These are phyloP conservation scores for Maudiozyma humilis DNA, from an alignment of 1,139 yeast species.

Conservation along the genomic window DNA sequence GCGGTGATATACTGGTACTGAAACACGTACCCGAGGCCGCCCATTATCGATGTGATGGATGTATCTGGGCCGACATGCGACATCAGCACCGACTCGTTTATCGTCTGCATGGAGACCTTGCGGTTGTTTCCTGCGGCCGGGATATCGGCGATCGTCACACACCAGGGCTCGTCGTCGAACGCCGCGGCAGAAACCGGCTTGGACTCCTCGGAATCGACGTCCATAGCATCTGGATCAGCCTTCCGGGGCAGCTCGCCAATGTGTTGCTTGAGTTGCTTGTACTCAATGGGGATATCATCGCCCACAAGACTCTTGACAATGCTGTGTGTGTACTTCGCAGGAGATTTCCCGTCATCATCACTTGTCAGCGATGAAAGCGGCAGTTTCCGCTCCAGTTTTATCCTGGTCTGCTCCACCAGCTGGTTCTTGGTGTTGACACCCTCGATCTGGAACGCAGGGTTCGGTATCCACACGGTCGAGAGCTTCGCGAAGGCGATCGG, in stretches of 20 bases:
- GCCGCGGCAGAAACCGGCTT: not conserved
- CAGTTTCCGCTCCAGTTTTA: constrained; percentile 20
- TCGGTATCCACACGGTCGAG: constrained; percentile 31
- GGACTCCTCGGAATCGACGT: not conserved
- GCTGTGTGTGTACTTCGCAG: constrained; percentile 1
- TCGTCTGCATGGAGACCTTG: constrained; percentile 57
- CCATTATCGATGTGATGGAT: constrained; percentile 38
- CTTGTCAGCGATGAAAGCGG: constrained; percentile 14
- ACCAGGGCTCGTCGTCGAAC: constrained; percentile 39
- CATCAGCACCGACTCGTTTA: constrained; percentile 55
- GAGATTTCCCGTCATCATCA: not conserved
- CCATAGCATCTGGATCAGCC: constrained; percentile 1
- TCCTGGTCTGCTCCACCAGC: constrained; percentile 28
- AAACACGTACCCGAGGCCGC: constrained; percentile 62
- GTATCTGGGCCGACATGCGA: constrained; percentile 30
- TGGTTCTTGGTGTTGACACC: constrained; percentile 26
- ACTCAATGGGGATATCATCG: constrained; percentile 9
- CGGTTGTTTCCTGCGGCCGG: constrained; percentile 75
- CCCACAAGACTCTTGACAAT: constrained; percentile 9
- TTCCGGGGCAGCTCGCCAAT: not conserved
- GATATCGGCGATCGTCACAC: constrained; percentile 63
- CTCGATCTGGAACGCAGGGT: constrained; percentile 24
- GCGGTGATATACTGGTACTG: constrained; percentile 43
- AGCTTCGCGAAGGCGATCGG: constrained; percentile 28
- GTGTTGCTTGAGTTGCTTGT: not conserved